Conservation (phyloP, 2,329 filamentous ascomycete genomes). For the Exophiala bonariae region DNA sequence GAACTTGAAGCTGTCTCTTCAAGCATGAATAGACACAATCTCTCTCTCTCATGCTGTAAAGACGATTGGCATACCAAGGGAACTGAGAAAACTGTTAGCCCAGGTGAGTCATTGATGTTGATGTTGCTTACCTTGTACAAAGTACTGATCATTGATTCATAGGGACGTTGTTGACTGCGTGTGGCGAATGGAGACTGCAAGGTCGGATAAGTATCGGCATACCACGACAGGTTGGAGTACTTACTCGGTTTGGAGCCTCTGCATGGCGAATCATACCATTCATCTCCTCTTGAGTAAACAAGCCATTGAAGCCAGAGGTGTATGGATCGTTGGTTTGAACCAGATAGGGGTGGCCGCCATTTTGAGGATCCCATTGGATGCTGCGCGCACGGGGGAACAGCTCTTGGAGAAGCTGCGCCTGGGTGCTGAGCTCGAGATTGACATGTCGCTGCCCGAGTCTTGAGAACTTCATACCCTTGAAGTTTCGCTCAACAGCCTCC, state of each 20-base stretch:
- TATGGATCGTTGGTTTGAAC: slow-evolving; percentile 41
- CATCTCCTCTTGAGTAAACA: slow-evolving; percentile 53
- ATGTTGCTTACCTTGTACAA: slow-evolving; percentile 46
- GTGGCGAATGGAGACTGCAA: slow-evolving; percentile 48
- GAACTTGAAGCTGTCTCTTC: slow-evolving; percentile 63
- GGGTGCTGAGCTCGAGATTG: slow-evolving; percentile 45
- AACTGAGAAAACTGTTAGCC: slow-evolving; percentile 39
- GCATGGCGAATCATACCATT: slow-evolving; percentile 48
- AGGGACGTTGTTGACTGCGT: slow-evolving; percentile 54
- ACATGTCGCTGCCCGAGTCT: slow-evolving; percentile 51
- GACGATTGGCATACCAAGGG: slow-evolving; percentile 48
- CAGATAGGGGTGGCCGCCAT: slow-evolving; percentile 33
- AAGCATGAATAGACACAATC: slow-evolving; percentile 45
- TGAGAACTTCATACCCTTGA: slow-evolving; percentile 38
- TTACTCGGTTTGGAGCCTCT: slow-evolving; percentile 50
- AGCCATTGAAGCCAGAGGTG: slow-evolving; percentile 52
- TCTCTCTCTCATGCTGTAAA: slow-evolving; percentile 50
- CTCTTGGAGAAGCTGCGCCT: slow-evolving; percentile 51
- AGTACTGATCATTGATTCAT: slow-evolving; percentile 53
- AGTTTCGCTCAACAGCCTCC: slow-evolving; percentile 37
- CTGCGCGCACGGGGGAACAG: slow-evolving; percentile 55
- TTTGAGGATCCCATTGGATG: slow-evolving; percentile 41
- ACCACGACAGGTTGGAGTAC: too few species aligned
- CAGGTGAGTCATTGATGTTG: slow-evolving; percentile 2
- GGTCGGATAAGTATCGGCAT: slow-evolving; percentile 3